Conservation (phyloP, 768 basidiomycete genomes). For the Lentinula edodes region DNA sequence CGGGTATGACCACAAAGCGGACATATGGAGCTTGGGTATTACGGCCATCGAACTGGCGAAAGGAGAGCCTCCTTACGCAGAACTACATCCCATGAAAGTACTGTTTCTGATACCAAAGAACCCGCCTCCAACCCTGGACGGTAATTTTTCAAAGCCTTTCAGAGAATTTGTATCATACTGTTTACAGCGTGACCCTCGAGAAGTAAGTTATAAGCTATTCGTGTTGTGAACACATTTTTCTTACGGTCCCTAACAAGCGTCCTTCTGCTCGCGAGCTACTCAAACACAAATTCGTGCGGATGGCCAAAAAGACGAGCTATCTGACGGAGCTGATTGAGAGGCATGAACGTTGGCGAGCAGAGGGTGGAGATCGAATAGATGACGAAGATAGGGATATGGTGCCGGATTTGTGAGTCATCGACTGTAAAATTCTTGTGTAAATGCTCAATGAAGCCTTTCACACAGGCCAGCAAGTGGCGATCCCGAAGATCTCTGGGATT, state of each 20-base stretch:
- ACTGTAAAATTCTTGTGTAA: neutral
- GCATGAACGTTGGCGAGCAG: conserved; percentile 88
- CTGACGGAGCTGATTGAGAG: conserved; percentile 94
- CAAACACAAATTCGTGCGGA: conserved; percentile 92
- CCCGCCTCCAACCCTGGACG: conserved; percentile 85
- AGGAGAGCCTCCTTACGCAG: conserved; percentile 97
- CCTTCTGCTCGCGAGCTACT: conserved; percentile 93
- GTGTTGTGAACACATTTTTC: conserved; percentile 1
- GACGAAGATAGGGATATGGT: conserved; percentile 61
- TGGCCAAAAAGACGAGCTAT: conserved; percentile 93
- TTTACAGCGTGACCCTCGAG: conserved; percentile 89
- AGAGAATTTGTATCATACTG: conserved; percentile 92
- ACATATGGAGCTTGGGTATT: conserved; percentile 98
- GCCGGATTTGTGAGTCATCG: conserved; percentile 55
- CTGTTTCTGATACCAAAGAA: conserved; percentile 98
- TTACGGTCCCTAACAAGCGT: conserved; percentile 46
- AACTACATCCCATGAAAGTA: conserved; percentile 99
- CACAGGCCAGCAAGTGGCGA: conserved; percentile 52
- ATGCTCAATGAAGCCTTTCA: neutral
- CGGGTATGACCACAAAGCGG: conserved; percentile 98
- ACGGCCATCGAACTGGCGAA: conserved; percentile 97
- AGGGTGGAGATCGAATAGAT: conserved; percentile 73
- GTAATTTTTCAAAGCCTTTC: conserved; percentile 88
- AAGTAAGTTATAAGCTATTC: conserved; percentile 38
- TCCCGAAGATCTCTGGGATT: conserved; percentile 91